Base-by-base conservation (phyloP, 345 rosid genomes). In the Hypericum perforatum region DNA sequence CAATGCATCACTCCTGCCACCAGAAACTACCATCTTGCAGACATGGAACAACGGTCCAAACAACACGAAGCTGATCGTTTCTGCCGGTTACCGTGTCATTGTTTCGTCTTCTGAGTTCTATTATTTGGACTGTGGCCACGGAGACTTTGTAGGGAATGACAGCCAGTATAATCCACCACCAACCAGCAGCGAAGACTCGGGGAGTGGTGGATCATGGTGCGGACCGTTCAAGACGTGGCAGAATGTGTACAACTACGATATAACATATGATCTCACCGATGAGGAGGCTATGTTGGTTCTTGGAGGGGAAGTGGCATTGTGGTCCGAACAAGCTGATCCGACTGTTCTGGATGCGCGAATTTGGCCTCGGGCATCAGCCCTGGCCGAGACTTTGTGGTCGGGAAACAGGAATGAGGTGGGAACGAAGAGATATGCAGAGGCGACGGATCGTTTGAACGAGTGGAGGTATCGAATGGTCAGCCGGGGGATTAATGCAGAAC, bases 211-310 rank as follows among this genome's bases (percentile, higher is more conserved):
- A 6, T 87, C 96, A 1, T 87, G 89, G 92, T 84, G 96, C 66
- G 85, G 76, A 15, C 96, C 98, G 0, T 84, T 84, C 37, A 91
- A 91, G 60, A 82, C 98, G 29, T 91, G 98, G 98, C 95, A 86
- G 68, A 75, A 50, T 5, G 82, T 87, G 37, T 87, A 91, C 60
- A 75, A 91, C 63, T 84, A 91, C 54, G 95, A 87, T 52, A 82
- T 82, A 57, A 78, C 88, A 0, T 53, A 78, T 47, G 92, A 89
- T 16, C 65, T 87, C 68, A 69, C 70, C 11, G 65, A 72, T 58
- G 92, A 79, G 50, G 92, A 91, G 67, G 76, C 79, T 16, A 74
- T 68, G 55, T 62, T 87, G 59, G 98, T 86, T 32, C 55, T 91
- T 0, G 98, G 96, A 32, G 95, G 95, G 39, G 98, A 86, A 60